Conservation (phyloP, 208 protist genomes). For the Herpetomonas tarakana region DNA sequence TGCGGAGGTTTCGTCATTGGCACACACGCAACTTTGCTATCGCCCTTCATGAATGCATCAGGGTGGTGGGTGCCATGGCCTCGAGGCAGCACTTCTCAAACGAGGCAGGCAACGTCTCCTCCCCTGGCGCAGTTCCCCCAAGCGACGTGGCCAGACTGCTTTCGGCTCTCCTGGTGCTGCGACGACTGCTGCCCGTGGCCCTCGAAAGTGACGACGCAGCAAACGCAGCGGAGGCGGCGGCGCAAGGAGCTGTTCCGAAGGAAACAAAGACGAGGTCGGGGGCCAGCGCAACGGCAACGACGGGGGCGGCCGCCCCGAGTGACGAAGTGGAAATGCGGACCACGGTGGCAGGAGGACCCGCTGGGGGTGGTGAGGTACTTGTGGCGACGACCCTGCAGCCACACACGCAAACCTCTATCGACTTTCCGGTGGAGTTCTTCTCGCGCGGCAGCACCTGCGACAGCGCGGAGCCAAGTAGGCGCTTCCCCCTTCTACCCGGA, state of each 20-base stretch:
- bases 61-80: constrained; percentile 37
- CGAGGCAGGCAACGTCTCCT: too few relatives aligned
- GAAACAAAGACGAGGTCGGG: too few relatives aligned
- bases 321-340: too few relatives aligned
- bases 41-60: constrained; percentile 69
- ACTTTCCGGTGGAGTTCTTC: constrained; percentile 81
- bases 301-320: too few relatives aligned
- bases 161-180: too few relatives aligned
- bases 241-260: neutral
- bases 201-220: constrained; percentile 31
- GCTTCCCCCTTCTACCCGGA: constrained; percentile 37
- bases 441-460: constrained; percentile 59
- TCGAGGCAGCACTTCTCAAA: constrained; percentile 20
- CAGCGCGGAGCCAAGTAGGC: constrained; percentile 36
- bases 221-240: neutral
- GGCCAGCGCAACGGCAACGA: too few relatives aligned
- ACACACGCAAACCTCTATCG: neutral
- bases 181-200: constrained; percentile 60
- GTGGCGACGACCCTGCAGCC: too few relatives aligned
- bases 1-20: constrained; percentile 70
- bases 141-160: too few relatives aligned
- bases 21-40: constrained; percentile 81
- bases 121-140: too few relatives aligned
- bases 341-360: too few relatives aligned
- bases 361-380: too few relatives aligned